Base-by-base conservation (phyloP, 108 stramenopile species). In the Skeletonema menzelii region DNA sequence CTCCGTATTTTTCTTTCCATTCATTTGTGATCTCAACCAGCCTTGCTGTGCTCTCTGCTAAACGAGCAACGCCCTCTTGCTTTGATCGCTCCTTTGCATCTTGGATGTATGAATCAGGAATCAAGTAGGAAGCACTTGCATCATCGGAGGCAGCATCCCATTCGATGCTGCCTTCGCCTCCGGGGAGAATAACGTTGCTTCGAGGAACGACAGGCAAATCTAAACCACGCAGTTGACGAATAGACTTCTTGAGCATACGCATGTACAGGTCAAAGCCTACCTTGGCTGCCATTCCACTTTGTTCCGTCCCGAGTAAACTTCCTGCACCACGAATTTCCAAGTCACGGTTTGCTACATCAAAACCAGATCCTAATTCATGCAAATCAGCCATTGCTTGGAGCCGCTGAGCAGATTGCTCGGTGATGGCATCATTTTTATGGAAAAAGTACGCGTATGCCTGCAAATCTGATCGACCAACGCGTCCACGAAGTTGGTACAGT, bases 231-330 rank as follows among this genome's bases (percentile, higher is more conserved):
- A 96, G 80, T 69, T 93, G 86, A 17, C 91, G 85, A 63, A 96
- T 92, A n/a, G 88, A 86, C 66, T 92, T 89, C 73, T 92, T 94
- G 47, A 97, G 75, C 93, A 98, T 95, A 47, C 92, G 79, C 95
- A 96, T 95, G 84, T 98, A 98, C 74, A 98, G 59, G 84, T 98
- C 97, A 69, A 94, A 96, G 22, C 97, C 97, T 59, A 98, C 94
- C 72, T 87, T 93, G 27, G 92, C 91, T 1, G 93, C 94, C 77
- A 91, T 88, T 44, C 97, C 95, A 80, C 84, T 88, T 83, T 98
- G 97, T 55, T 97, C 91, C 1, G 92, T 95, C 4, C 97, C 96
- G 17, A 97, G 82, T 31, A 97, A 73, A 67, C 80, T 86, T 27
- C 97, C 97, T 8, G 96, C 94, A 15, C 97, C 97, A 58, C 97